Evolutionary conservation across 2,329 filamentous ascomycete species (phyloP).

Genomic region (Massarina eburnea): DNA sequence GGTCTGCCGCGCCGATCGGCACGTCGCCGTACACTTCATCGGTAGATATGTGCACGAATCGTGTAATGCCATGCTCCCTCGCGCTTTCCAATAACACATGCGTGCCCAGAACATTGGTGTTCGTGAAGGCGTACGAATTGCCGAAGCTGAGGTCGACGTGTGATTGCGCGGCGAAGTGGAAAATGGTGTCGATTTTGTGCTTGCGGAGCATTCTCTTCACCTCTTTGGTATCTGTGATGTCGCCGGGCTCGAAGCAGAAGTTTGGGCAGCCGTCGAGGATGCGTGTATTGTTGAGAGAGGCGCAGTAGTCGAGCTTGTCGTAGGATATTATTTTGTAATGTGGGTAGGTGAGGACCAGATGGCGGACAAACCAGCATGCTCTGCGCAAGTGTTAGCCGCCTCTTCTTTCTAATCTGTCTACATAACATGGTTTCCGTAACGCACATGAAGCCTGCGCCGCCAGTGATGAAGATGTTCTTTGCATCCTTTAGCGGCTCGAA

Average conservation of each 20-base stretch:
- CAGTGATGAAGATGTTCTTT: constrained; percentile 81
- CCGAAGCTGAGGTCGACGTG: constrained; percentile 83
- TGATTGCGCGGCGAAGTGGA: constrained; percentile 84
- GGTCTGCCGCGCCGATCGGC: constrained; percentile 68
- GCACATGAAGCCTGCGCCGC: constrained; percentile 84
- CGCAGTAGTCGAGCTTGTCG: constrained; percentile 83
- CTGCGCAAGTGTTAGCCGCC: constrained; percentile 47
- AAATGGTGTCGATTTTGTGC: constrained; percentile 74
- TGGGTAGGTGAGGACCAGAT: constrained; percentile 73
- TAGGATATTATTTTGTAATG: constrained; percentile 80
- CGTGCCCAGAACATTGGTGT: constrained; percentile 82
- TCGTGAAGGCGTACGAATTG: constrained; percentile 79
- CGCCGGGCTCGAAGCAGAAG: constrained; percentile 78
- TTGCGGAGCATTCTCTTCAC: constrained; percentile 71
- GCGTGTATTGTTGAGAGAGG: constrained; percentile 77
- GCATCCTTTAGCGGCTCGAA: constrained; percentile 70
- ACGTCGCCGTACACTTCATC: constrained; percentile 87
- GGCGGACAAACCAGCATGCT: constrained; percentile 80
- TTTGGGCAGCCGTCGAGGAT: constrained; percentile 68
- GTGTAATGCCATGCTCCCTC: constrained; percentile 68
- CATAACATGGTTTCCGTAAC: no score
- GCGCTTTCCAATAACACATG: constrained; percentile 78
- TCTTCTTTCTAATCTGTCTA: neutral
- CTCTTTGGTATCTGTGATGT: constrained; percentile 71
- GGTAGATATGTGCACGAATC: constrained; percentile 81